Percentiles rank a stretch among this genome's conserved stretches.
These are phyloP conservation scores for Termitomyces sp. DNA, from an alignment of 768 basidiomycete species.

Conservation along the genomic window DNA sequence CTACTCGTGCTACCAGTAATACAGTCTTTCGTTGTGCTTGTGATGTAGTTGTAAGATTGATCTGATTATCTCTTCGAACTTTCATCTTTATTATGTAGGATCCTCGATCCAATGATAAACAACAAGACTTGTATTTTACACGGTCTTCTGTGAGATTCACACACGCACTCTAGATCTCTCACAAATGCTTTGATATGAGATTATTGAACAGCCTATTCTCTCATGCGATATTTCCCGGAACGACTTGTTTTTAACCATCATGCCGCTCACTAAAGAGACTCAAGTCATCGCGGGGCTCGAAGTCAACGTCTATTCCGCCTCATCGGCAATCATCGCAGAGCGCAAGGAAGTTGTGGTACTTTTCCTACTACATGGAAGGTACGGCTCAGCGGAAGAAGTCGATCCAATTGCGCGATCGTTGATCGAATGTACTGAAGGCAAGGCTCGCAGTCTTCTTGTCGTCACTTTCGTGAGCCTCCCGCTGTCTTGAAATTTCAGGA, in stretches of 20 bases:
- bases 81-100: too few species aligned
- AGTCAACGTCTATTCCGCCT: conserved; percentile 25
- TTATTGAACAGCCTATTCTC: neutral
- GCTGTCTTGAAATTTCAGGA: neutral
- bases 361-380: conserved; percentile 40
- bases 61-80: neutral
- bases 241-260: conserved; percentile 1
- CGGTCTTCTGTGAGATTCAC: neutral
- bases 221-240: neutral
- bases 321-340: conserved; percentile 5
- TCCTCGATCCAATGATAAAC: too few species aligned
- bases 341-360: conserved; percentile 23
- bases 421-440: conserved; percentile 12
- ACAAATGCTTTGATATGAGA: neutral
- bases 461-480: conserved; percentile 30
- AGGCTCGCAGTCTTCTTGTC: conserved; percentile 23
- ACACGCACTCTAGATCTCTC: neutral
- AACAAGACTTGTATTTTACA: too few species aligned
- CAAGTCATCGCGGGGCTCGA: conserved; percentile 31
- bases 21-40: neutral
- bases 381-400: conserved; percentile 22
- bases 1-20: conserved; percentile 5
- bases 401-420: conserved; percentile 21
- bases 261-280: conserved; percentile 15
- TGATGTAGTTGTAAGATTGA: neutral